Evolutionary conservation across 306 rosid genomes (phyloP).

Genomic region (Dryas alaskensis): DNA sequence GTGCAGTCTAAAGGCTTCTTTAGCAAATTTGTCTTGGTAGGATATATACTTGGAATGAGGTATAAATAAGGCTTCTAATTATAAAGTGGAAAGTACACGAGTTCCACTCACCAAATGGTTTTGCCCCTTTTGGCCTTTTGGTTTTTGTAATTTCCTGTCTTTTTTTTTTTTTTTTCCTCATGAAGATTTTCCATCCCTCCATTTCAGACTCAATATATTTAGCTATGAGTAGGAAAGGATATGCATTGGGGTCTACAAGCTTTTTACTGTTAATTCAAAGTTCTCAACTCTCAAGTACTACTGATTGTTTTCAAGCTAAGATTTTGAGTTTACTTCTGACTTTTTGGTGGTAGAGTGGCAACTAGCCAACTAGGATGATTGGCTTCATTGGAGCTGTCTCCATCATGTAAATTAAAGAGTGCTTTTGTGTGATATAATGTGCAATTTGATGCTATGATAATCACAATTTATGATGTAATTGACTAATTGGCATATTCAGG

Average conservation of each 20-base stretch:
- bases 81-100: constrained; percentile 15
- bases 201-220: neutral
- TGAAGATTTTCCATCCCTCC: neutral
- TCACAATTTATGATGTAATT: neutral
- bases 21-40: neutral
- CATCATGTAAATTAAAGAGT: neutral
- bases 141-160: neutral
- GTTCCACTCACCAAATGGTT: constrained; percentile 24
- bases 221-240: neutral
- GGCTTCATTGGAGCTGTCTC: neutral
- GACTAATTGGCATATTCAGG: too few species aligned
- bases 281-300: neutral
- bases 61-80: neutral
- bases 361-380: constrained; percentile 5
- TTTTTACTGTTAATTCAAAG: constrained; percentile 2
- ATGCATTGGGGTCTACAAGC: neutral
- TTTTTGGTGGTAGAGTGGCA: neutral
- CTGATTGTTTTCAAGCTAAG: neutral
- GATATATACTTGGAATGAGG: constrained; percentile 20
- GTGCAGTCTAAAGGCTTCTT: constrained; percentile 7
- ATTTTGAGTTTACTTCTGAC: neutral
- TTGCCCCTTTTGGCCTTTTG: neutral
- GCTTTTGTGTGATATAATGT: neutral
- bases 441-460: neutral
- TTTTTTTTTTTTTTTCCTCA: neutral